phyloP scores from a whole-genome alignment of 73 alveolate species.

The Paramecium pentaurelia region DNA sequence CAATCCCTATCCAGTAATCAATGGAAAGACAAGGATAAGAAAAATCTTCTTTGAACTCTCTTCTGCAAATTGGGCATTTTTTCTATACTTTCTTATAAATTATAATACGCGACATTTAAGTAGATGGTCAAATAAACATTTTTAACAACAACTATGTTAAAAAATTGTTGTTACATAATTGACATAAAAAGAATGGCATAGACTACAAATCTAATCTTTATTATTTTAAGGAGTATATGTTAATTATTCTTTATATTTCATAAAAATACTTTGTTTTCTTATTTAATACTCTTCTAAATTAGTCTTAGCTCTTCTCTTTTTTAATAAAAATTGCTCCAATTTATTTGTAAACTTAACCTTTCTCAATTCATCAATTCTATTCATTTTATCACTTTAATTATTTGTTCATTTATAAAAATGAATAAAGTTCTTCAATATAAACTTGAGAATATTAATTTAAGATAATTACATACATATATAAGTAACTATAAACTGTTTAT shows the following conservation, averaged over 20 bases:
- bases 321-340: not conserved
- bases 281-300: not conserved
- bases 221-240: not conserved
- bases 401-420: not conserved
- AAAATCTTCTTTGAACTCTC: not conserved
- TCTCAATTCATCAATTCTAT: not conserved
- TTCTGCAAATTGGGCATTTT: not conserved
- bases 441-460: not conserved
- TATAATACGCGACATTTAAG: not conserved
- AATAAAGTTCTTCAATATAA: not conserved
- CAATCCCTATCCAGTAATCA: not conserved
- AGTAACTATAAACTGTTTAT: not conserved
- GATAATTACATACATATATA: not conserved
- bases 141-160: not conserved
- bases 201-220: not conserved
- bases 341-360: conserved; percentile 73
- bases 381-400: conserved; percentile 13
- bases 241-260: not conserved
- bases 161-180: not conserved
- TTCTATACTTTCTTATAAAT: not conserved
- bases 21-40: not conserved
- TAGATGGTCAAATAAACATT: not conserved
- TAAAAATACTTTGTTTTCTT: not conserved
- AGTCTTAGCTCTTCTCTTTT: not conserved
- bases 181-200: not conserved